Base-by-base conservation (phyloP, 768 basidiomycete species). In the Gloeophyllum trabeum region DNA sequence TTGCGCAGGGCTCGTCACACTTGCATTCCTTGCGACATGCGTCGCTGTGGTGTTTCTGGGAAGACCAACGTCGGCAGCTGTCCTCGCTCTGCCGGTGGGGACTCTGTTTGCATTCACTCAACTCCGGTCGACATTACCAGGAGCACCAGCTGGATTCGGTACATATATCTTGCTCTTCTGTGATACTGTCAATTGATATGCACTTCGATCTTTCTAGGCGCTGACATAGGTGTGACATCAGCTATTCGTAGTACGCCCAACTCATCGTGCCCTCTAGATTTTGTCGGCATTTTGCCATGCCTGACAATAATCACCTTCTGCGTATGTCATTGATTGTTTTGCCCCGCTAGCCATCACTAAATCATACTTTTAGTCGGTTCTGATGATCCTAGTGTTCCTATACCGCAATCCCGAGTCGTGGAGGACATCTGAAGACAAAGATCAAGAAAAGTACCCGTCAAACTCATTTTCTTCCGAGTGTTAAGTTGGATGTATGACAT, bases 91-190 rank as follows among this genome's bases (percentile, higher is more conserved):
- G 5, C 54, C 56, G 1, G 44, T 55, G 7, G 51, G 48, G 1
- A 54, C 56, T 2, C 47, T 57, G 37, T 55, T 57, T 21, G 56
- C 56, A n/a, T 57, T 55, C 44, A 51, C 54, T 5, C 48, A 51
- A 23, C 43, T 57, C 16, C 54, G 56, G 4, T 36, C 35, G 2
- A 54, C 54, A 6, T 45, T 57, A 21, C 56, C 56, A 2, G 47
- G 54, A 13, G 56, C 54, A 4, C 54, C 54, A 4, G 32, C 36
- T 20, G 51, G 51, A 1, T 57, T 57, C 20, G 56, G 56, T 55
- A 37, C 20, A 50, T 45, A 10, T 16, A 32, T 32, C 16, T 32
- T 32, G 16, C 16, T 10, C 16, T 16, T 32, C 28, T 10, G 16
- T 10, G 16, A 10, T 10, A 10, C 28, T 32, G 10, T 10, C 16